These are phyloP conservation scores for Ceraceosorus bombacis DNA, from an alignment of 1,284 basidiomycete genomes.

Conservation along the genomic window DNA sequence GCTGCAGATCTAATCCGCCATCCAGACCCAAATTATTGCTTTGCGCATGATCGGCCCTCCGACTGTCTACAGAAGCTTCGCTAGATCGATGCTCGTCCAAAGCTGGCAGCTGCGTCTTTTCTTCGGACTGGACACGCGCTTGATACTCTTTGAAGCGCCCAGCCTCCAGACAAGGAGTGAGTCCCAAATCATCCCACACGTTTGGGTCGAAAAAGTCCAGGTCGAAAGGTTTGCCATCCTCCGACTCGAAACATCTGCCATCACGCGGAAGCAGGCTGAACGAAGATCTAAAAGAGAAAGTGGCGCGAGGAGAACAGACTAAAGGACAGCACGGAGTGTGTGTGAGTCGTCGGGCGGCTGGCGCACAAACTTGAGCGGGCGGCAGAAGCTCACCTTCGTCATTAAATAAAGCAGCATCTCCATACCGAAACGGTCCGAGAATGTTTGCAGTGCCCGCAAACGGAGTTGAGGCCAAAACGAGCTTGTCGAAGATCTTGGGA, in stretches of 20 bases:
- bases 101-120: too few species aligned
- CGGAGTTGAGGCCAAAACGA: conserved; percentile 46
- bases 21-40: too few species aligned
- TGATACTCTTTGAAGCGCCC: conserved; percentile 5
- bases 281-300: conserved; percentile 42
- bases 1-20: too few species aligned
- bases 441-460: conserved; percentile 47
- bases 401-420: conserved; percentile 41
- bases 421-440: conserved; percentile 43
- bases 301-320: conserved; percentile 42
- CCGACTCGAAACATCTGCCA: conserved; percentile 25
- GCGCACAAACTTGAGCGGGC: too few species aligned
- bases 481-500: conserved; percentile 41
- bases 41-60: too few species aligned
- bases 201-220: conserved; percentile 28
- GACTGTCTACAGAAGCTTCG: too few species aligned
- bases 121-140: not conserved
- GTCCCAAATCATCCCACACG: conserved; percentile 25
- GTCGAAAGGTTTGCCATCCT: conserved; percentile 19
- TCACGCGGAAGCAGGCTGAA: conserved; percentile 46
- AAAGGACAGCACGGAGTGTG: conserved; percentile 4
- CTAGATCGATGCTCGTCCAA: too few species aligned
- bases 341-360: too few species aligned
- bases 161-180: conserved; percentile 23
- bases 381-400: conserved; percentile 11